Conservation (phyloP, 495 filamentous ascomycete species). For the Penicillium angulare region DNA sequence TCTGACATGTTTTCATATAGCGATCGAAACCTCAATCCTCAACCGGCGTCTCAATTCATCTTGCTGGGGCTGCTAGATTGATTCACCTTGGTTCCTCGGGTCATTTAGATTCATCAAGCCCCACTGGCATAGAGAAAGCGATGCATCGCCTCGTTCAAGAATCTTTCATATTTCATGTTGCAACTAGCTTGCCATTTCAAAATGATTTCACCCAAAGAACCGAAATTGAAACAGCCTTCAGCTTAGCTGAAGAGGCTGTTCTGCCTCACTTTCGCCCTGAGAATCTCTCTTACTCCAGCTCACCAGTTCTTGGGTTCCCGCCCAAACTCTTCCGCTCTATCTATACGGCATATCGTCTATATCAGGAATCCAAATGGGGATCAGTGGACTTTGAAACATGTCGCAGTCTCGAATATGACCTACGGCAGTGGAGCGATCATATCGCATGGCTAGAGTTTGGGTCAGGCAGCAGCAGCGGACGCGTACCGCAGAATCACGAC, state of each 20-base stretch:
- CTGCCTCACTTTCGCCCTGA: conserved; percentile 4
- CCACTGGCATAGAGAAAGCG: not conserved
- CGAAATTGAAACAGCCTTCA: conserved; percentile 15
- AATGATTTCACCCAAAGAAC: not conserved
- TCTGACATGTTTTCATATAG: conserved; percentile 3
- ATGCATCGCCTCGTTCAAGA: conserved; percentile 20
- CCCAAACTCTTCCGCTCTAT: conserved; percentile 17
- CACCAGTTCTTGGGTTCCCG: conserved; percentile 19
- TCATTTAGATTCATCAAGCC: not conserved
- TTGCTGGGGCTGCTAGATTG: conserved; percentile 18
- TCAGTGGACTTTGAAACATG: not conserved
- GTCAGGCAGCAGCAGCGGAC: not conserved
- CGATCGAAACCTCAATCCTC: conserved; percentile 14
- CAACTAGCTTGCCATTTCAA: conserved; percentile 26
- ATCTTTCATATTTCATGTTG: conserved; percentile 26
- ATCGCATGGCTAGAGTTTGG: not conserved
- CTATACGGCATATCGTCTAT: conserved; percentile 12
- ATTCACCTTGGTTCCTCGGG: conserved; percentile 9
- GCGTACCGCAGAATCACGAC: too few species aligned
- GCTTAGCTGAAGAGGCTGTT: conserved; percentile 14
- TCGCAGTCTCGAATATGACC: not conserved
- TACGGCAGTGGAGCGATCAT: not conserved
- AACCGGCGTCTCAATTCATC: conserved; percentile 17
- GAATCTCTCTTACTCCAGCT: conserved; percentile 1
- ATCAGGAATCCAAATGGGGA: conserved; percentile 6